Conservation (phyloP, 1,139 yeast species). For the Arxiozyma telluris region DNA sequence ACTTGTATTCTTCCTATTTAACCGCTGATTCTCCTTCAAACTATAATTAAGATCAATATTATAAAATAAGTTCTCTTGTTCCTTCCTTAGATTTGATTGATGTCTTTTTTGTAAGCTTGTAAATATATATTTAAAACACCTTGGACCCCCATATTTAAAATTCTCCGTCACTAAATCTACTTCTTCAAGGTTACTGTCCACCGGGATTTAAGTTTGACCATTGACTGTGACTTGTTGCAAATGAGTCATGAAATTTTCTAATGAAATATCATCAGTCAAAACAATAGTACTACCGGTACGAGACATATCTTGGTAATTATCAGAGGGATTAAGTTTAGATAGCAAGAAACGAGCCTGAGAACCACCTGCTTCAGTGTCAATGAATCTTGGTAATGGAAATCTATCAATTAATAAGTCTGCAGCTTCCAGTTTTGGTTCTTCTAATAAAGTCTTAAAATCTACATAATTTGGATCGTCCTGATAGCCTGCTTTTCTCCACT, state of each 20-base stretch:
- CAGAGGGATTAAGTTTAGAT: slow-evolving; percentile 89
- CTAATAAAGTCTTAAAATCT: slow-evolving; percentile 76
- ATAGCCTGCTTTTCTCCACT: slow-evolving; percentile 93
- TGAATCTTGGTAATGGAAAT: slow-evolving; percentile 93
- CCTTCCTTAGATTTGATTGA: neutral
- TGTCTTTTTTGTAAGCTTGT: neutral
- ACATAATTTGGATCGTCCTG: slow-evolving; percentile 87
- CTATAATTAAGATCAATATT: slow-evolving; percentile 1
- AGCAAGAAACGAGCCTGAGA: slow-evolving; percentile 95
- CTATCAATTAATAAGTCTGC: slow-evolving; percentile 84
- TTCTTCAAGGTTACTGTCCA: slow-evolving; percentile 10
- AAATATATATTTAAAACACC: neutral
- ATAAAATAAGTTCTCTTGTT: neutral
- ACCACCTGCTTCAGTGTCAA: slow-evolving; percentile 95
- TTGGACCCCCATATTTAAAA: neutral
- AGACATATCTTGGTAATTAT: slow-evolving; percentile 61
- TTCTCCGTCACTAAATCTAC: neutral
- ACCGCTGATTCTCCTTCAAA: neutral
- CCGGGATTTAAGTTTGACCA: slow-evolving; percentile 30
- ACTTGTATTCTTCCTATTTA: neutral
- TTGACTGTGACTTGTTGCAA: slow-evolving; percentile 72
- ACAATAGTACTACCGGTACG: slow-evolving; percentile 64
- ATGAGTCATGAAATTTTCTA: slow-evolving; percentile 87
- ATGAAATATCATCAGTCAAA: slow-evolving; percentile 87
- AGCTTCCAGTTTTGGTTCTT: slow-evolving; percentile 87